Percentiles rank a stretch among this genome's conserved stretches.
Conservation (phyloP, 2,329 filamentous ascomycete genomes). For the Alternaria burnsii region DNA sequence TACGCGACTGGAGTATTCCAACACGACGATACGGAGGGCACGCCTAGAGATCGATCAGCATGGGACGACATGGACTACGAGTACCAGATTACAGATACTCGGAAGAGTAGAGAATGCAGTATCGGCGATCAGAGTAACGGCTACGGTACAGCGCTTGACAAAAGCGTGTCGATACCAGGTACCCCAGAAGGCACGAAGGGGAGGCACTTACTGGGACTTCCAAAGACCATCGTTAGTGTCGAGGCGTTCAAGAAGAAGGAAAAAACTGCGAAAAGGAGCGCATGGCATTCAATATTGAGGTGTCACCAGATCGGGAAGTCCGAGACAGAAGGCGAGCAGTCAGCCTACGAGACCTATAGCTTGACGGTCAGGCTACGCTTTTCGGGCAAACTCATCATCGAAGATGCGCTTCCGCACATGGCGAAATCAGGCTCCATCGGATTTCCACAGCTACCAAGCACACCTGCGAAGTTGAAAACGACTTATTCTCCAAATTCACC, state of each 20-base stretch:
- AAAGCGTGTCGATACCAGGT: not conserved
- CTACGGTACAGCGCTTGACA: not conserved
- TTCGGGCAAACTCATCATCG: constrained; percentile 13
- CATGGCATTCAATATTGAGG: constrained; percentile 12
- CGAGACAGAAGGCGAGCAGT: not conserved
- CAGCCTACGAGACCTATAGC: constrained; percentile 8
- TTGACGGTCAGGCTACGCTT: constrained; percentile 23
- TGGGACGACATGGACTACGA: constrained; percentile 28
- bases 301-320: not conserved
- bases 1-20: constrained; percentile 21
- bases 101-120: not conserved
- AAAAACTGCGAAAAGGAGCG: not conserved
- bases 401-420: constrained; percentile 1
- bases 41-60: constrained; percentile 15
- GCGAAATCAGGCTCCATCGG: not conserved
- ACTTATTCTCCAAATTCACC: not conserved
- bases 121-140: not conserved
- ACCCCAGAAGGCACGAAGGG: not conserved
- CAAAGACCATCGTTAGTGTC: not conserved
- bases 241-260: not conserved
- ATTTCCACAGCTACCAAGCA: not conserved
- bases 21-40: constrained; percentile 22
- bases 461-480: not conserved
- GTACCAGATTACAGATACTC: not conserved
- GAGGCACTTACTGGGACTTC: not conserved